These are phyloP conservation scores for Ambrosia hybrid DNA, from an alignment of 140 eudicot species.

Conservation along the genomic window DNA sequence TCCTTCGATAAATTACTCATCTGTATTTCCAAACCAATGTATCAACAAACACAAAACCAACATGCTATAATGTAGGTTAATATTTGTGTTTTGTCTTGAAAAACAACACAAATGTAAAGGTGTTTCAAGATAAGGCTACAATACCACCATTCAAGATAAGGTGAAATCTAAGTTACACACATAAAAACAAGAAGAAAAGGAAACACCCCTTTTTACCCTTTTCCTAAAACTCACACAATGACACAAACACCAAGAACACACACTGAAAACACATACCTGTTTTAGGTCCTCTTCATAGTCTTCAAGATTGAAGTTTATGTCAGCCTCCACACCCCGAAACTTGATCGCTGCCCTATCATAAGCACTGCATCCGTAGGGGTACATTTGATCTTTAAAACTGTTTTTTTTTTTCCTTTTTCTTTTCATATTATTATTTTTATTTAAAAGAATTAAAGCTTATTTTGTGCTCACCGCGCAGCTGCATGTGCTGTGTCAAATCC, in stretches of 20 bases:
- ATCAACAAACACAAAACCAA: background rate
- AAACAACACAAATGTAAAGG: conserved; percentile 22
- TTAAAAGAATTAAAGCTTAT: background rate
- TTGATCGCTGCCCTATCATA: conserved; percentile 98
- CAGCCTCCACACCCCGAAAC: conserved; percentile 97
- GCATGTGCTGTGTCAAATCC: conserved; percentile 99
- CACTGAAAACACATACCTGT: conserved; percentile 54
- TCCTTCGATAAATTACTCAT: conserved; percentile 75
- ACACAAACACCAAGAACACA: conserved; percentile 18
- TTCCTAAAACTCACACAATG: background rate
- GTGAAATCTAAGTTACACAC: background rate
- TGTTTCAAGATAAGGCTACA: conserved; percentile 43
- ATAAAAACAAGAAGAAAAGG: background rate
- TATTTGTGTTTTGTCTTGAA: conserved; percentile 23
- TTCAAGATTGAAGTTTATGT: conserved; percentile 76
- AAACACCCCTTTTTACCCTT: background rate
- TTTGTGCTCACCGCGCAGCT: conserved; percentile 85
- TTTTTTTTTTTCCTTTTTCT: background rate
- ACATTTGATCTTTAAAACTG: background rate
- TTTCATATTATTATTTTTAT: background rate
- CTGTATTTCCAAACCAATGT: conserved; percentile 28
- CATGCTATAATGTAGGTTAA: background rate
- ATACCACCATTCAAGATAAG: conserved; percentile 48
- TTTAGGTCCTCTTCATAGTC: conserved; percentile 87
- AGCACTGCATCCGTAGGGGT: conserved; percentile 57